phyloP scores from a whole-genome alignment of 805 yeast species.

The Myxozyma udenii region DNA sequence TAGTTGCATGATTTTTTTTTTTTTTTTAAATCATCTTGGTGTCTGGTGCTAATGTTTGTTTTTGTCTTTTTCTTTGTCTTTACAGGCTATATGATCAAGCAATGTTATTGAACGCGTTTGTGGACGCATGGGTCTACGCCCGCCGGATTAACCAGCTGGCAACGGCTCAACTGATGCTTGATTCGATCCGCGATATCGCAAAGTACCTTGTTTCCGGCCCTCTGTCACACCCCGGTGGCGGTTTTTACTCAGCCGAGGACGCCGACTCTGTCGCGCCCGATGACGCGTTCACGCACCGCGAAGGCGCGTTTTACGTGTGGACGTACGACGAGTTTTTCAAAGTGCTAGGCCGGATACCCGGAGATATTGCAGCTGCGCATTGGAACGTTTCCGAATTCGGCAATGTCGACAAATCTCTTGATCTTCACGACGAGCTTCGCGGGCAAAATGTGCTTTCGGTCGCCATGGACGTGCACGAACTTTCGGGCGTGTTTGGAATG shows the following conservation, averaged over 20 bases:
- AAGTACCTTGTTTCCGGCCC: constrained; percentile 32
- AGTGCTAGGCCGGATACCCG: constrained; percentile 29
- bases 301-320: constrained; percentile 42
- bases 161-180: neutral
- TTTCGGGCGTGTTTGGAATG: constrained; percentile 39
- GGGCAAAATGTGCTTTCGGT: constrained; percentile 39
- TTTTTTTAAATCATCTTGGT: no score
- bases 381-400: constrained; percentile 41
- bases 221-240: constrained; percentile 32
- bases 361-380: constrained; percentile 38
- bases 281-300: constrained; percentile 25
- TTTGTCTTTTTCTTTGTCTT: no score
- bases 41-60: neutral
- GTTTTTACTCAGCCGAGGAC: constrained; percentile 39
- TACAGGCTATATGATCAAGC: constrained; percentile 40
- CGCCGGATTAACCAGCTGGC: constrained; percentile 26
- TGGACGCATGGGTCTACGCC: constrained; percentile 34
- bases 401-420: constrained; percentile 39
- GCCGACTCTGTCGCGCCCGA: constrained; percentile 36
- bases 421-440: constrained; percentile 36
- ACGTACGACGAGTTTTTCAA: constrained; percentile 36
- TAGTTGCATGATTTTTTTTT: no score
- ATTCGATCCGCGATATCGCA: constrained; percentile 32
- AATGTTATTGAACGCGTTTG: constrained; percentile 37
- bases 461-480: constrained; percentile 31